A percentile compares a stretch with the other conserved stretches of the same genome.
Conservation (phyloP, 257 asterid genomes). For the Primulina eburnea region DNA sequence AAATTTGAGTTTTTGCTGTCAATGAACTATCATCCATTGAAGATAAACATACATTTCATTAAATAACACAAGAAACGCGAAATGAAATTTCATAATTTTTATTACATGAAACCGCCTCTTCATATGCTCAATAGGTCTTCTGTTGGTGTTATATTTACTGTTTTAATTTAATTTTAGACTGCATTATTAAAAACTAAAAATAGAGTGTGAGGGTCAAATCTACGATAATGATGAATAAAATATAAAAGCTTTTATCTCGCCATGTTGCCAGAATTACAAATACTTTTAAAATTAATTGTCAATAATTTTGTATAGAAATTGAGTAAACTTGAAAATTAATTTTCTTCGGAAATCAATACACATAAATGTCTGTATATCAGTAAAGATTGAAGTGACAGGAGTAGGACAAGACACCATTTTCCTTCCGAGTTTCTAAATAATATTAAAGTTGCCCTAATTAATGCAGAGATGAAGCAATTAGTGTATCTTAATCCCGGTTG, state of each 20-base stretch:
- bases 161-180: neutral
- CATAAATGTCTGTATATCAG: no score
- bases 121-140: neutral
- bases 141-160: neutral
- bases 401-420: constrained; percentile 27
- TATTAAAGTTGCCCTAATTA: constrained; percentile 27
- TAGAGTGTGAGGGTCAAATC: neutral
- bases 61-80: no score
- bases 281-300: no score
- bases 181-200: neutral
- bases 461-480: constrained; percentile 22
- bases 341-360: no score
- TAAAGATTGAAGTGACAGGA: constrained; percentile 17
- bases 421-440: constrained; percentile 33
- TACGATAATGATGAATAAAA: no score
- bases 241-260: neutral
- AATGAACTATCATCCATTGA: no score
- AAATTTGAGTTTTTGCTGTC: no score
- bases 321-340: no score
- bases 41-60: neutral
- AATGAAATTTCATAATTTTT: neutral
- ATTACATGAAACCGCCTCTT: neutral
- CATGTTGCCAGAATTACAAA: neutral
- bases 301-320: no score
- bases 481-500: constrained; percentile 32